Conservation (phyloP, 2,329 filamentous ascomycete genomes). For the Ascochyta clinopodiicola region DNA sequence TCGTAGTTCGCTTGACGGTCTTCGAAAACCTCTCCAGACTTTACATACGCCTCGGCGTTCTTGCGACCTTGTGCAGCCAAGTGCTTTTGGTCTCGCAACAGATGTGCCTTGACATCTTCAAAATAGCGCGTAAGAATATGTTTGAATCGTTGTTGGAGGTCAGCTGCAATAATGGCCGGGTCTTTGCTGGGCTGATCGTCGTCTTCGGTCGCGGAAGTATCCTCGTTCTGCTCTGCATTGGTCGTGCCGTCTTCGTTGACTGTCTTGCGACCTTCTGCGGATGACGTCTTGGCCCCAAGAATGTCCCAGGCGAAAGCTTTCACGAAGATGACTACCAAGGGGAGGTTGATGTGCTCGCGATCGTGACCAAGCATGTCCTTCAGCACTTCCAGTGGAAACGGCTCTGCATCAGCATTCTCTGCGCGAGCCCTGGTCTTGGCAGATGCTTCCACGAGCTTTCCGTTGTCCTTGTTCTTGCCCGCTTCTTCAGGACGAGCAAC, state of each 20-base stretch:
- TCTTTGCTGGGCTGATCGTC: constrained; percentile 65
- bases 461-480: constrained; percentile 64
- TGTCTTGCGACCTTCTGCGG: constrained; percentile 80
- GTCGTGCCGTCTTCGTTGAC: constrained; percentile 81
- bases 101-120: constrained; percentile 87
- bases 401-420: constrained; percentile 76
- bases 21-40: constrained; percentile 97
- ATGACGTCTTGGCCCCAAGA: constrained; percentile 75
- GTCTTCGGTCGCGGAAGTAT: constrained; percentile 59
- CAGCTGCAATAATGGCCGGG: constrained; percentile 74
- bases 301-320: constrained; percentile 98
- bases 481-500: constrained; percentile 69
- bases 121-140: constrained; percentile 88
- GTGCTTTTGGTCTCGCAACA: constrained; percentile 89
- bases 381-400: constrained; percentile 95
- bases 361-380: constrained; percentile 96
- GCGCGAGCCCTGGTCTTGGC: constrained; percentile 68
- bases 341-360: constrained; percentile 87
- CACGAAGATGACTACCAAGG: constrained; percentile 91
- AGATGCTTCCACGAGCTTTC: constrained; percentile 60
- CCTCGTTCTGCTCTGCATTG: constrained; percentile 61
- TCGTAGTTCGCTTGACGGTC: constrained; percentile 96
- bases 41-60: constrained; percentile 97
- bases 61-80: constrained; percentile 86
- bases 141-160: constrained; percentile 83